Evolutionary conservation across 257 asterid genomes (phyloP).

Genomic region (Gynochthodes officinalis): DNA sequence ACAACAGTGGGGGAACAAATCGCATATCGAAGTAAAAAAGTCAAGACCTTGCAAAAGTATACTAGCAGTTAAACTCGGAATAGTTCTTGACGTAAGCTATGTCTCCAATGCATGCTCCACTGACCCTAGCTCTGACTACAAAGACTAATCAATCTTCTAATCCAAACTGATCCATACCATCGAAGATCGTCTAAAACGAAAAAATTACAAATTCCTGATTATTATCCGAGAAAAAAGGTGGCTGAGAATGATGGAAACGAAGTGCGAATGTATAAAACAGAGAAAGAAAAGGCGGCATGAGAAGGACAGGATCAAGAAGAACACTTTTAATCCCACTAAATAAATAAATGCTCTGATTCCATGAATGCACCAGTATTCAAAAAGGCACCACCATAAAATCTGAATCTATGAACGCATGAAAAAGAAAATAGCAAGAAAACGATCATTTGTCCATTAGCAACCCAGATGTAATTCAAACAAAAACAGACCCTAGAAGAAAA

Average conservation of each 20-base stretch:
- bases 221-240: not conserved
- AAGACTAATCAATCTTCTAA: not conserved
- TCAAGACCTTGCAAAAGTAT: not conserved
- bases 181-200: no score
- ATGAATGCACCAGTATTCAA: not conserved
- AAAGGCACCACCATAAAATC: not conserved
- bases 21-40: not conserved
- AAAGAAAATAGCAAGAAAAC: not conserved
- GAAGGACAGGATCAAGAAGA: conserved; percentile 1
- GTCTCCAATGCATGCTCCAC: not conserved
- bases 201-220: no score
- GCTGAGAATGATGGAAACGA: not conserved
- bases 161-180: not conserved
- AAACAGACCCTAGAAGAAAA: not conserved
- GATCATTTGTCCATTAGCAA: not conserved
- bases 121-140: not conserved
- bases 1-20: not conserved
- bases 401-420: not conserved
- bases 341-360: not conserved
- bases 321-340: not conserved
- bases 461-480: not conserved
- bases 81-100: not conserved
- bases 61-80: not conserved
- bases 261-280: not conserved
- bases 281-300: not conserved